Conservation (phyloP, 352 stramenopile species). For the Pythium chondricola region DNA sequence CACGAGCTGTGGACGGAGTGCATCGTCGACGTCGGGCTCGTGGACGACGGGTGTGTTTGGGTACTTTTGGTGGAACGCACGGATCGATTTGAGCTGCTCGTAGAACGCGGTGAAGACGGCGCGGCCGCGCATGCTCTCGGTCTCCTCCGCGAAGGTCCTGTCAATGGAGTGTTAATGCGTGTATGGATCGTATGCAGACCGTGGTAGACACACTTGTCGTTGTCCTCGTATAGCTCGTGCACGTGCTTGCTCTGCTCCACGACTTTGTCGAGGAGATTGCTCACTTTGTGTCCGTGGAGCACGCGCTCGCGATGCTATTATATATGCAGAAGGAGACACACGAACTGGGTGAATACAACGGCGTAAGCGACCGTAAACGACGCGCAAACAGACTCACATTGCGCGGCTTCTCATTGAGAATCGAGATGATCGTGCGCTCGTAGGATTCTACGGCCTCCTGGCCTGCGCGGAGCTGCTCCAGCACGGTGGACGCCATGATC, state of each 20-base stretch:
- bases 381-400: slow-evolving; percentile 43
- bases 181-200: too few species aligned
- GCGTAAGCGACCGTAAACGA: not conserved
- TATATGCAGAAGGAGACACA: not conserved
- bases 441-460: slow-evolving; percentile 79
- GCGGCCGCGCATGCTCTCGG: slow-evolving; percentile 64
- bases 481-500: slow-evolving; percentile 76
- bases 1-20: slow-evolving; percentile 51
- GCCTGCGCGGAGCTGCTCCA: slow-evolving; percentile 76
- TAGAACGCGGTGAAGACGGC: slow-evolving; percentile 88
- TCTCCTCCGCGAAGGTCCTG: slow-evolving; percentile 75
- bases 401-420: slow-evolving; percentile 70
- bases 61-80: slow-evolving; percentile 82
- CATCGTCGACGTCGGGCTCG: slow-evolving; percentile 54
- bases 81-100: slow-evolving; percentile 81
- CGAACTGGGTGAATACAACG: not conserved
- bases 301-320: slow-evolving; percentile 68
- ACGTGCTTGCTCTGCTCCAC: slow-evolving; percentile 61
- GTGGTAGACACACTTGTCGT: slow-evolving; percentile 58
- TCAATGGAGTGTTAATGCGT: too few species aligned
- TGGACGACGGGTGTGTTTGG: slow-evolving; percentile 60
- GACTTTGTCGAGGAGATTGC: slow-evolving; percentile 68
- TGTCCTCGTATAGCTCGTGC: slow-evolving; percentile 77
- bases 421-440: slow-evolving; percentile 64
- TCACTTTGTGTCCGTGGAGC: slow-evolving; percentile 81